Evolutionary conservation across 129 eudicot genomes (phyloP), one percentile per base, ranked within the genome.

Genomic region (Escallonia rubra): DNA sequence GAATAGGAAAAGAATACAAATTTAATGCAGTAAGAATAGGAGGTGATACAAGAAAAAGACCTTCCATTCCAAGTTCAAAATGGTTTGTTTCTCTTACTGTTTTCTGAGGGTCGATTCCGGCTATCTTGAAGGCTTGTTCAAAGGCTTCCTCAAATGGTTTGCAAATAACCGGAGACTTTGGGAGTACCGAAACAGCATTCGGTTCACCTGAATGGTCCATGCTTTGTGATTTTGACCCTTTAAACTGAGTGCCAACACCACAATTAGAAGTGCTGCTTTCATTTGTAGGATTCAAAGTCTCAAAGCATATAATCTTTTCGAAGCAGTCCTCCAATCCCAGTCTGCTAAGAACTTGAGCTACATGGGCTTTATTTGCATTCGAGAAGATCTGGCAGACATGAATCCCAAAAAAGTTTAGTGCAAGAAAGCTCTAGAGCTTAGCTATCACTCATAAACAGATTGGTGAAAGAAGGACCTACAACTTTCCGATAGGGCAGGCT

Each of bases 281-380:
- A 6, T 73, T 65, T 13, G 72, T 69, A 47, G 90, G 80, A 68
- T 94, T 94, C 63, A 94, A 54, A 9, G 99, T 69, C 88, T 94
- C 99, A 43, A 87, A 94, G 77, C 90, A 78, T 50, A 89, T 76
- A 42, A 89, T 77, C 43, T 79, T 72, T 5, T 94, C 99, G 68
- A 94, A 94, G 68, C 97, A 94, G 58, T 87, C 99, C 71, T 86
- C 93, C 57, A 94, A 70, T 62, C 93, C 96, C 47, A 94, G 96
- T 59, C 86, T 70, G 54, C 56, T 59, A 61, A 94, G 93, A 72
- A 81, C 80, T 73, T 81, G 71, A 41, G 89, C 96, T 53, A 87
- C 96, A 63, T 94, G 99, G 56, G 87, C 93, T 71, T 94, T 89
- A 71, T 94, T 88, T 38, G 88, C 95, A 69, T 94, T 94, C 6